Base-by-base conservation (phyloP, 2,329 filamentous ascomycete species). In the Chrysosporium keratinophilum region DNA sequence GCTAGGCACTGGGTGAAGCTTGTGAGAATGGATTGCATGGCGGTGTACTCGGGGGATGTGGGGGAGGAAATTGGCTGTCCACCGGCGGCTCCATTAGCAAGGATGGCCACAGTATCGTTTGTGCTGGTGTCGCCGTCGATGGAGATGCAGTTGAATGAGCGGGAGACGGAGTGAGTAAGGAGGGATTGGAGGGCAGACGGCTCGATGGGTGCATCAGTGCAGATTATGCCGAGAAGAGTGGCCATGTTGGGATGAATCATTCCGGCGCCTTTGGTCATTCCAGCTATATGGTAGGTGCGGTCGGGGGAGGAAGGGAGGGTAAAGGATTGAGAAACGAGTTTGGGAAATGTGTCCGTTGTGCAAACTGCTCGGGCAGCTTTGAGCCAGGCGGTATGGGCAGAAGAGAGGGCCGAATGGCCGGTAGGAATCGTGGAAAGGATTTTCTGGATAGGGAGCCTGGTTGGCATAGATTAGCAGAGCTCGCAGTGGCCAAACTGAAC, bases 161-260 rank as follows among this genome's bases (percentile, higher is more conserved):
- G 82, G 61, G 87, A 82, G 53, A 89, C 84, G 43, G 90, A 86
- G 60, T 82, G 76, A 55, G 78, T 81, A 43, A 97, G 83, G 12
- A 93, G 77, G 0, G 77, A 70, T 47, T 83, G 80, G 56, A 96
- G 80, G 9, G 85, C 78, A 0, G 71, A 66, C 2, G 86, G 76
- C 0, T 82, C 77, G 63, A 97, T 80, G 31, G 89, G 86, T 0
- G 85, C 91, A 63, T 98, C 93, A 12, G 93, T 98, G 64, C 88
- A 89, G 64, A 97, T 79, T 57, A 97, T 85, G 52, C 88, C 89
- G 35, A 98, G 82, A 34, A 97, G 80, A 0, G 93, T 98, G 31
- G 89, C 93, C 90, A 98, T 95, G 75, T 98, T 97, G 46, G 93
- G 93, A 67, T 96, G 90, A 69, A 98, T 95, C 93, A 98, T 98